These are phyloP conservation scores for Mucor piriformis DNA, from an alignment of 371 early-diverging fungal genomes.

Conservation along the genomic window DNA sequence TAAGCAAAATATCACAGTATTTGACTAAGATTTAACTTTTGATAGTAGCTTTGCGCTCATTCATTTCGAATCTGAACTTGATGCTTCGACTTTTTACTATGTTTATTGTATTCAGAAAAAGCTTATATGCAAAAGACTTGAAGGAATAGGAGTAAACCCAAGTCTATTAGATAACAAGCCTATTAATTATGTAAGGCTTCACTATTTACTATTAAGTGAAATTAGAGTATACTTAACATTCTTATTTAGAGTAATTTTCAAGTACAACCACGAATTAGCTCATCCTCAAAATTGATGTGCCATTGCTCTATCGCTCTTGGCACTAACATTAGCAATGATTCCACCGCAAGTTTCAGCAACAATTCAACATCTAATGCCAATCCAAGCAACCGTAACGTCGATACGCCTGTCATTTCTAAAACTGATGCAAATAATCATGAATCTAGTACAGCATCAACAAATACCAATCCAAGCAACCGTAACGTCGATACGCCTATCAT, in stretches of 20 bases:
- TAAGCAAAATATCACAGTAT: constrained; percentile 15
- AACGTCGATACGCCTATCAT: constrained; percentile 15
- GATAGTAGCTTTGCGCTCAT: constrained; percentile 21
- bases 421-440: constrained; percentile 14
- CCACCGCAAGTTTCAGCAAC: constrained; percentile 15
- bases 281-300: constrained; percentile 20
- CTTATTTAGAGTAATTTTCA: constrained; percentile 20
- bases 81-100: constrained; percentile 22
- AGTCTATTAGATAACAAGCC: constrained; percentile 16
- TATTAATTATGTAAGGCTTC: constrained; percentile 15
- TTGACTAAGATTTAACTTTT: constrained; percentile 22
- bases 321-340: constrained; percentile 18
- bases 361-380: constrained; percentile 18
- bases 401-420: constrained; percentile 19
- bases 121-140: constrained; percentile 16
- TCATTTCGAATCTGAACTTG: constrained; percentile 21
- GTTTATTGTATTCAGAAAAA: constrained; percentile 20
- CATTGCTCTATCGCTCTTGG: constrained; percentile 17
- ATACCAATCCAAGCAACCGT: constrained; percentile 16
- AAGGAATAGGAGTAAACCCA: constrained; percentile 16
- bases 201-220: constrained; percentile 16
- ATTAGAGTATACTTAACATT: constrained; percentile 13
- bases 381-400: constrained; percentile 15
- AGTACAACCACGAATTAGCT: constrained; percentile 17
- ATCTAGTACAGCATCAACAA: constrained; percentile 16